These are phyloP conservation scores for Tephrocybe sp. DNA, from an alignment of 768 basidiomycete genomes.

Conservation along the genomic window DNA sequence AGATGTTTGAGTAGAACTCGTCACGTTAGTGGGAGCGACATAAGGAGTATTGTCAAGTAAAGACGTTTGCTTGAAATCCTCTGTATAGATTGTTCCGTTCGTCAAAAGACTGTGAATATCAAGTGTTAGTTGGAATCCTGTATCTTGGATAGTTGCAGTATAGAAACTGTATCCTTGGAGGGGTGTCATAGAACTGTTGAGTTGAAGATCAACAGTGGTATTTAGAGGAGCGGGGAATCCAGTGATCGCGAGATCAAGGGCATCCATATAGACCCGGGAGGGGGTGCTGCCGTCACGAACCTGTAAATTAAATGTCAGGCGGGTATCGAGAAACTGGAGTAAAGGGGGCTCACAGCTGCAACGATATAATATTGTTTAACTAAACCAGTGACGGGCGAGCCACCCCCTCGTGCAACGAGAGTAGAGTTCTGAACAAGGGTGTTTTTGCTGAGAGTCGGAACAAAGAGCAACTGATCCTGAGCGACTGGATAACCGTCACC, in stretches of 20 bases:
- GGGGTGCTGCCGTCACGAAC: constrained; percentile 26
- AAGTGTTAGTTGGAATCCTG: constrained; percentile 28
- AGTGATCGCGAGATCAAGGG: constrained; percentile 22
- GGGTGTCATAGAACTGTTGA: constrained; percentile 20
- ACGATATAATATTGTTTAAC: constrained; percentile 23
- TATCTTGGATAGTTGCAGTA: constrained; percentile 21
- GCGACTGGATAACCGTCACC: constrained; percentile 37
- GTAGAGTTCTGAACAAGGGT: constrained; percentile 17
- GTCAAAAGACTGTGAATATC: constrained; percentile 24
- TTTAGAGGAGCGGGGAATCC: constrained; percentile 24
- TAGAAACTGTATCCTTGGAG: constrained; percentile 31
- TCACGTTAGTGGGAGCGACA: constrained; percentile 20
- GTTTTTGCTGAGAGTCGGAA: constrained; percentile 35
- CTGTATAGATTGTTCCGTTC: constrained; percentile 26
- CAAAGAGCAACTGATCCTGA: constrained; percentile 43
- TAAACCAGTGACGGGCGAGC: constrained; percentile 22
- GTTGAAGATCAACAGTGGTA: constrained; percentile 24
- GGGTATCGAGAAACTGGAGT: background rate
- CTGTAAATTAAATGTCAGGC: constrained; percentile 13
- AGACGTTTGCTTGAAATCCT: constrained; percentile 27
- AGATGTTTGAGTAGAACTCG: constrained; percentile 9
- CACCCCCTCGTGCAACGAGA: constrained; percentile 20
- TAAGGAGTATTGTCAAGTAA: constrained; percentile 26
- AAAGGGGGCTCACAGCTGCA: constrained; percentile 23
- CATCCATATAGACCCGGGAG: constrained; percentile 27